Base-by-base conservation (phyloP, 2,329 filamentous ascomycete species). In the Parasarocladium wereldwijsianum region DNA sequence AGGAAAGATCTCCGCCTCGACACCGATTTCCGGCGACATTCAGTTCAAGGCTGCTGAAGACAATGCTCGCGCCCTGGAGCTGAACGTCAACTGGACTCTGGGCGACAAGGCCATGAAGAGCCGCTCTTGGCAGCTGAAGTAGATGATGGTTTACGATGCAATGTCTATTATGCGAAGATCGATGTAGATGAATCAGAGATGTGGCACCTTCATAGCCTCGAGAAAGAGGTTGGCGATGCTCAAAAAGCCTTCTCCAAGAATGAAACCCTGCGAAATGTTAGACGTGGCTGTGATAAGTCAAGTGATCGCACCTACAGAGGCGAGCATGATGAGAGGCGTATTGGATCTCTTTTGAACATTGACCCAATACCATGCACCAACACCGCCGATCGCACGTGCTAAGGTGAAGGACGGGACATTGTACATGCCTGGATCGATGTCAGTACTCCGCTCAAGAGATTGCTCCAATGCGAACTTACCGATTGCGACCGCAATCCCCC, bases 391-490 rank as follows among this genome's bases (percentile, higher is more conserved):
- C 0, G 84, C 81, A 37, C 90, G 64, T 1, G 90, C 86, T 21
- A 98, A 60, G 0, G 90, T 98, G 48, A 98, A 98, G 0, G 84
- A 93, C 0, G 90, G 90, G 1, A 87, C 84, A 44, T 96, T 98
- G 56, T 96, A 98, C 74, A 98, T 98, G 28, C 90, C 79, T 77
- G 41, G 12, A 25, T 8, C 17, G 18, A 17, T 17, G 2, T 19
- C 31, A 13, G 29, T 25, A 22, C 33, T 17, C 6, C 6, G n/a
- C n/a, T n/a, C n/a, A n/a, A n/a, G n/a, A n/a, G n/a, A n/a, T n/a
- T n/a, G n/a, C n/a, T n/a, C n/a, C 12, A 17, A 14, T 8, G n/a
- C 10, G 11, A 16, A 35, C 50, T 51, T 54, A 78, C 77, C 86
- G 43, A 94, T 84, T 22, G 90, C 90, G 13, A 98, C 87, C 3